These are phyloP conservation scores for Lizonia empirigonia DNA, from an alignment of 2,329 filamentous ascomycete species.

Conservation along the genomic window DNA sequence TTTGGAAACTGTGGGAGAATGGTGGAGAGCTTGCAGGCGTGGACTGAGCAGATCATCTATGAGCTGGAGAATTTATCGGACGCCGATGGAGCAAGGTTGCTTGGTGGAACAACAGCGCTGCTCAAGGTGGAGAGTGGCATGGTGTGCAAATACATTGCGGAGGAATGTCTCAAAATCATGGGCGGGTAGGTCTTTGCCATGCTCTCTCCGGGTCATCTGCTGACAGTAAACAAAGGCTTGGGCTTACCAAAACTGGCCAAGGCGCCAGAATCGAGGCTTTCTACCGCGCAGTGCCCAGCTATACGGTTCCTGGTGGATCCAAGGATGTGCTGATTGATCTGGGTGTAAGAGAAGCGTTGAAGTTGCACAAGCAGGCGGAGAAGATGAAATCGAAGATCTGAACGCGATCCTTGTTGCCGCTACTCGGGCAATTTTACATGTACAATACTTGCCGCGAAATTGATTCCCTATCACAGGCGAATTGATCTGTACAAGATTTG, in stretches of 20 bases:
- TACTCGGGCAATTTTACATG: too few relatives aligned
- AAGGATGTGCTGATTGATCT: conserved; percentile 41
- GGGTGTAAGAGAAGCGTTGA: conserved; percentile 39
- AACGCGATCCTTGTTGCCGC: neutral
- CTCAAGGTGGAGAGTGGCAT: conserved; percentile 34
- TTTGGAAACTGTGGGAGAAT: conserved; percentile 40
- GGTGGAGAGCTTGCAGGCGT: conserved; percentile 36
- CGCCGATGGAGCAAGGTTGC: conserved; percentile 25
- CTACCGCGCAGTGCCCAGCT: conserved; percentile 31
- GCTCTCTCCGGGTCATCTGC: neutral
- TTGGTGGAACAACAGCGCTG: conserved; percentile 34
- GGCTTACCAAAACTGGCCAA: conserved; percentile 35
- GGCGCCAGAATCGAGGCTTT: conserved; percentile 37
- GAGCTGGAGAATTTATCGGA: conserved; percentile 30
- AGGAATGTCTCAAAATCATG: conserved; percentile 37
- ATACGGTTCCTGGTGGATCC: conserved; percentile 33
- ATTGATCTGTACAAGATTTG: neutral
- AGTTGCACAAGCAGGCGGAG: conserved; percentile 32
- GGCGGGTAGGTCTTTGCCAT: conserved; percentile 21
- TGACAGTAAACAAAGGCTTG: conserved; percentile 17
- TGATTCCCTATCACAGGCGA: neutral
- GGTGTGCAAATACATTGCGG: conserved; percentile 35
- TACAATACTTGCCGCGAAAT: neutral
- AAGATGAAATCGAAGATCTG: conserved; percentile 29
- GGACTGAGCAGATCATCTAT: conserved; percentile 39